A percentile compares a stretch with the other conserved stretches of the same genome.
Conservation (phyloP, 306 rosid species). For the Carpinus viminea region DNA sequence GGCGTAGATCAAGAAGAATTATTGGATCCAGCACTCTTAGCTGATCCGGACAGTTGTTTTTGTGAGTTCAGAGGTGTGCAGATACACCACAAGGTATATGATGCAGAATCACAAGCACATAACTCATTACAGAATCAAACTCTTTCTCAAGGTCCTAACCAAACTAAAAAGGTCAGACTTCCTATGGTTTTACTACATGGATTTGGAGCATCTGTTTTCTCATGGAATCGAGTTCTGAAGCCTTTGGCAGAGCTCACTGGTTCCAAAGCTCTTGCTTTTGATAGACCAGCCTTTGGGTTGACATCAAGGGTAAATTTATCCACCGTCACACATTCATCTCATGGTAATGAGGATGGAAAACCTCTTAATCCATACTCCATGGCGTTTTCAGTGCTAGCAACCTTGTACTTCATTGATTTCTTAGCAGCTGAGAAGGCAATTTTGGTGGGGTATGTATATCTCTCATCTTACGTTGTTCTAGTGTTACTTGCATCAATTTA, state of each 20-base stretch:
- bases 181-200: constrained; percentile 89
- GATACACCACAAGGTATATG: constrained; percentile 79
- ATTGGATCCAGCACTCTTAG: constrained; percentile 66
- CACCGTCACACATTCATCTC: constrained; percentile 29
- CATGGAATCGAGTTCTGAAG: constrained; percentile 83
- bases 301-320: constrained; percentile 62
- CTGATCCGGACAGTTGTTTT: constrained; percentile 84
- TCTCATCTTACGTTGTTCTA: constrained; percentile 22
- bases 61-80: constrained; percentile 78
- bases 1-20: constrained; percentile 87
- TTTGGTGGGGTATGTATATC: constrained; percentile 70
- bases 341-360: constrained; percentile 39
- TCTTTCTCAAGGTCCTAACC: constrained; percentile 32
- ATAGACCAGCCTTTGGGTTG: constrained; percentile 96
- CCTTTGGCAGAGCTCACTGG: constrained; percentile 65
- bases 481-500: constrained; percentile 4
- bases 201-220: constrained; percentile 90
- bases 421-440: constrained; percentile 75
- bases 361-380: constrained; percentile 78
- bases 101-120: constrained; percentile 44
- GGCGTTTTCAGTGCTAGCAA: constrained; percentile 88
- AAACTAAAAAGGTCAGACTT: constrained; percentile 43
- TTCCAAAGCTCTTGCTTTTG: constrained; percentile 88
- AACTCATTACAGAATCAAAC: constrained; percentile 36
- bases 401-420: constrained; percentile 63